Conservation (phyloP, 768 basidiomycete genomes). For the Mycena venus region DNA sequence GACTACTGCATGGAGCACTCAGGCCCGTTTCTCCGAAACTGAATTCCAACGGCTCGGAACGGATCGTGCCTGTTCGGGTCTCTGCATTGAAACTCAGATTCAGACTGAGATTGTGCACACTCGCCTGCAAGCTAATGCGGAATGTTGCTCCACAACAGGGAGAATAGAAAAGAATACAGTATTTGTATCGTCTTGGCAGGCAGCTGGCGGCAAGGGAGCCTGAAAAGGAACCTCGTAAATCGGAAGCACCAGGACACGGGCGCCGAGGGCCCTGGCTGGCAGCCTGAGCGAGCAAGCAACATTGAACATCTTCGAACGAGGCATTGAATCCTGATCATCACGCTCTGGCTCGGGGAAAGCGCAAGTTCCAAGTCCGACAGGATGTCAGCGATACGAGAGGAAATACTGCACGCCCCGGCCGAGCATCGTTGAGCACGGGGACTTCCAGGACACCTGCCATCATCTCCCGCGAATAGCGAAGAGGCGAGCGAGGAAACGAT, state of each 20-base stretch:
- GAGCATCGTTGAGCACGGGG: slow-evolving; percentile 26
- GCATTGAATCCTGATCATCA: slow-evolving; percentile 11
- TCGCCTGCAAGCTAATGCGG: background rate
- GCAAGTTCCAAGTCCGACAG: background rate
- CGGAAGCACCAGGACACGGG: background rate
- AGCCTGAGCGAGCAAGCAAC: background rate
- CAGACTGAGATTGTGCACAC: background rate
- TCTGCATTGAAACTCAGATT: background rate
- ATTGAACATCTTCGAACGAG: background rate
- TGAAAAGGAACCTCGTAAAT: background rate
- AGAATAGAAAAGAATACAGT: background rate
- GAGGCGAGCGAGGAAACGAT: background rate
- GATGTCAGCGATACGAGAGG: background rate
- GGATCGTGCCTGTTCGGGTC: too few relatives aligned
- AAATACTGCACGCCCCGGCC: slow-evolving; percentile 12
- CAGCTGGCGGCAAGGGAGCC: background rate
- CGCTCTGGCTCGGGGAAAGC: background rate
- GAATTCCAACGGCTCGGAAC: background rate
- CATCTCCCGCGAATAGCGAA: slow-evolving; percentile 19
- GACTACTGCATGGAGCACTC: slow-evolving; percentile 3
- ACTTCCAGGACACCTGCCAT: slow-evolving; percentile 22
- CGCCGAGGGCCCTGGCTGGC: background rate
- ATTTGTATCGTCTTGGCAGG: background rate
- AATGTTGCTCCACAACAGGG: background rate
- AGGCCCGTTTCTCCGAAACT: background rate